These are phyloP conservation scores for Talaromyces sp. DNA, from an alignment of 2,329 filamentous ascomycete genomes.

Conservation along the genomic window DNA sequence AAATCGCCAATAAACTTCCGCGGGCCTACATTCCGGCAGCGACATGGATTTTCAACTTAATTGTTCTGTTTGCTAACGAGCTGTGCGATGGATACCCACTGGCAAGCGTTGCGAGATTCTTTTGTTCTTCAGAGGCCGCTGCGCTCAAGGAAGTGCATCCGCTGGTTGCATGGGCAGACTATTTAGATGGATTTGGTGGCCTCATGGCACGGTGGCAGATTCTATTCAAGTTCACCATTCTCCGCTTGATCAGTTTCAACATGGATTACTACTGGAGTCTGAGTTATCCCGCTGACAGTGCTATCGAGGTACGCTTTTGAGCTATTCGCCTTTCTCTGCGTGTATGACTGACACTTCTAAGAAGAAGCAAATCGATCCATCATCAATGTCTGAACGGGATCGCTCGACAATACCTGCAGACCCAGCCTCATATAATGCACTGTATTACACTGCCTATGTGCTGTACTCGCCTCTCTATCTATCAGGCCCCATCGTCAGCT, in stretches of 20 bases:
- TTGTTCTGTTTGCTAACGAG: slow-evolving; percentile 85
- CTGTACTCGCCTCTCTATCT: slow-evolving; percentile 93
- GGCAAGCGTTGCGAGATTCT: slow-evolving; percentile 55
- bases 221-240: slow-evolving; percentile 92
- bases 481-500: slow-evolving; percentile 87
- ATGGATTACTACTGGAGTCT: slow-evolving; percentile 94
- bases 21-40: slow-evolving; percentile 65
- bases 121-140: slow-evolving; percentile 40
- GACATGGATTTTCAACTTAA: slow-evolving; percentile 89
- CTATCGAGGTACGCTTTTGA: slow-evolving; percentile 70
- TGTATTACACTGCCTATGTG: slow-evolving; percentile 83
- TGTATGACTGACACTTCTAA: slow-evolving; percentile 49
- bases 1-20: slow-evolving; percentile 68
- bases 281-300: slow-evolving; percentile 59
- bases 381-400: slow-evolving; percentile 82
- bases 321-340: neutral
- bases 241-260: slow-evolving; percentile 94
- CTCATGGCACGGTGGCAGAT: slow-evolving; percentile 91
- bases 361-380: slow-evolving; percentile 98
- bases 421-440: slow-evolving; percentile 66
- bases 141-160: slow-evolving; percentile 41
- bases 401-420: slow-evolving; percentile 73
- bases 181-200: slow-evolving; percentile 75
- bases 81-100: slow-evolving; percentile 73
- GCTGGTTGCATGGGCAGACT: slow-evolving; percentile 61